phyloP scores from a whole-genome alignment of 2,329 filamentous ascomycete genomes.

The Ambrosiella beaveri region DNA sequence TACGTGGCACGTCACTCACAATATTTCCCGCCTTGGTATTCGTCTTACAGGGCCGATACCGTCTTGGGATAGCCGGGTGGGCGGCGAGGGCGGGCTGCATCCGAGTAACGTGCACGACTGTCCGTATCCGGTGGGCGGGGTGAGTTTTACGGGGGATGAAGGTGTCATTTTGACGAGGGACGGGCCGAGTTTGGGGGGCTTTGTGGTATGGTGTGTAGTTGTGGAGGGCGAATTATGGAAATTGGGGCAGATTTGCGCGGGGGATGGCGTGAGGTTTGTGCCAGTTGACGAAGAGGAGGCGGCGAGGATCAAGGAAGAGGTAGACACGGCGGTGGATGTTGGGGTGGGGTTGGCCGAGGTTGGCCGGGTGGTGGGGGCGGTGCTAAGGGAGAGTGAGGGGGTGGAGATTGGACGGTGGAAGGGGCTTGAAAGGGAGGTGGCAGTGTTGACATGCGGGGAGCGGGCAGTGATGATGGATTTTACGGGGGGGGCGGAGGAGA shows the following conservation, averaged over 20 bases:
- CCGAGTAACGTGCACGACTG: conserved; percentile 27
- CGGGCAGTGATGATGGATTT: conserved; percentile 22
- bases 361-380: too few relatives aligned
- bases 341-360: neutral
- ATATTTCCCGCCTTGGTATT: conserved; percentile 25
- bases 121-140: conserved; percentile 24
- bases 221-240: conserved; percentile 26
- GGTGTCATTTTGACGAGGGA: conserved; percentile 24
- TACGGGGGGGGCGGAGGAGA: conserved; percentile 15
- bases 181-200: conserved; percentile 26
- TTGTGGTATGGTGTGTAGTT: conserved; percentile 24
- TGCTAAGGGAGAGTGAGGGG: neutral
- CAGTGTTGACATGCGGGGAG: conserved; percentile 21
- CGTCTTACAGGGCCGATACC: conserved; percentile 23
- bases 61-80: conserved; percentile 22
- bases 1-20: conserved; percentile 24
- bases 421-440: neutral
- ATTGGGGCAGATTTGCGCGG: conserved; percentile 24
- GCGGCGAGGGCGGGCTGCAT: conserved; percentile 24
- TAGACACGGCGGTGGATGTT: neutral
- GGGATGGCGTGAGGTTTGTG: conserved; percentile 22
- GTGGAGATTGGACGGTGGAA: neutral
- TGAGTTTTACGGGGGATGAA: conserved; percentile 27
- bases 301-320: neutral
- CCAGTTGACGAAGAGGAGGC: conserved; percentile 18